These are phyloP conservation scores for Eremothecium gossypii DNA, from an alignment of 1,139 yeast species.

Conservation along the genomic window DNA sequence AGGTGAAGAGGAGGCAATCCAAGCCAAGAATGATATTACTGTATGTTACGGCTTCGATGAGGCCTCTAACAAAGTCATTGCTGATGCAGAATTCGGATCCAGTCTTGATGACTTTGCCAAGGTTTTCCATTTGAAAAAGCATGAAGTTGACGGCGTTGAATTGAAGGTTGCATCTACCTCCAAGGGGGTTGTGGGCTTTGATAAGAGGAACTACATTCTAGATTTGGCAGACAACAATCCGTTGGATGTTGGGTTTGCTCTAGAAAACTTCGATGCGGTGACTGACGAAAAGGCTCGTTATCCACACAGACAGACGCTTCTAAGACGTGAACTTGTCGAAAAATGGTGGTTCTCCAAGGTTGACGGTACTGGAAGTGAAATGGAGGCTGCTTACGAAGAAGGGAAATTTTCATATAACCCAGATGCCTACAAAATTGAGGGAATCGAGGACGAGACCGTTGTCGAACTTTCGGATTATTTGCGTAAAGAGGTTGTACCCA, in stretches of 20 bases:
- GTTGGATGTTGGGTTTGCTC: conserved; percentile 68
- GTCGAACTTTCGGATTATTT: conserved; percentile 62
- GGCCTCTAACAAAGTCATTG: conserved; percentile 36
- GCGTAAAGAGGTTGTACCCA: conserved; percentile 49
- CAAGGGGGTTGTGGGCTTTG: conserved; percentile 81
- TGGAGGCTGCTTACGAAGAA: conserved; percentile 47
- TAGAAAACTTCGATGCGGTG: conserved; percentile 38
- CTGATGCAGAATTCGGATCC: conserved; percentile 43
- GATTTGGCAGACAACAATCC: conserved; percentile 84
- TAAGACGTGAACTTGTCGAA: conserved; percentile 83
- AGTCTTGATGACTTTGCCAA: conserved; percentile 58
- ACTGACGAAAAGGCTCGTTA: conserved; percentile 38
- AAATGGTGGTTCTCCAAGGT: conserved; percentile 79
- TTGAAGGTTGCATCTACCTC: conserved; percentile 67
- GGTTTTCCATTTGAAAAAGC: conserved; percentile 69
- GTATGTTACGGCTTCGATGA: conserved; percentile 67
- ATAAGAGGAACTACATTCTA: conserved; percentile 73
- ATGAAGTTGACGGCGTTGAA: conserved; percentile 43
- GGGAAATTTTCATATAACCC: conserved; percentile 60
- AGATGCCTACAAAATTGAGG: conserved; percentile 54
- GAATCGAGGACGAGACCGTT: conserved; percentile 53
- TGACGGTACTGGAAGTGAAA: conserved; percentile 36
- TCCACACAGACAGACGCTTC: conserved; percentile 70
- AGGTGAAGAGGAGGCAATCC: conserved; percentile 28
- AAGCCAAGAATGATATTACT: conserved; percentile 23